Evolutionary conservation across 2,329 filamentous ascomycete species (phyloP).

Genomic region (Penicillium crustosum): DNA sequence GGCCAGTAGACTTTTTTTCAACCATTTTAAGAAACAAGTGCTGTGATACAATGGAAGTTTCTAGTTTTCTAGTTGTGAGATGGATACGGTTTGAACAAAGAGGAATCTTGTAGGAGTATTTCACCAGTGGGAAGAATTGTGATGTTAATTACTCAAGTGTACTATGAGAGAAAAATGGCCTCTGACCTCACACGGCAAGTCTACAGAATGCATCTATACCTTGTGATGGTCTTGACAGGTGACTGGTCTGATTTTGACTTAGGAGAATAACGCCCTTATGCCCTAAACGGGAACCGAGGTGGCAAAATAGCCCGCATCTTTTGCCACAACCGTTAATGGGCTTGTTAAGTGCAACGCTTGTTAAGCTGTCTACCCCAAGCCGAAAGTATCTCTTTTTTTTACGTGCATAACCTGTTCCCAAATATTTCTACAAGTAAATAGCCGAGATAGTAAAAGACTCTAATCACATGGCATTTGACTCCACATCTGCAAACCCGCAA

Average conservation of each 20-base stretch:
- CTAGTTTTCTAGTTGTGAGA: too few relatives aligned
- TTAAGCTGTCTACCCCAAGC: background rate
- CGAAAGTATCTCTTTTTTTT: background rate
- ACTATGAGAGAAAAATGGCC: too few relatives aligned
- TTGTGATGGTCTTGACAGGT: too few relatives aligned
- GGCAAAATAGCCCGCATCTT: too few relatives aligned
- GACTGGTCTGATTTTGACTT: too few relatives aligned
- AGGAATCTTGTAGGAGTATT: background rate
- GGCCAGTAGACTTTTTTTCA: background rate
- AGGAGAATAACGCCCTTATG: too few relatives aligned
- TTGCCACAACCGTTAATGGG: too few relatives aligned
- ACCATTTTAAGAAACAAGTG: background rate
- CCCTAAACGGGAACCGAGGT: too few relatives aligned
- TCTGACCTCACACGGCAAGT: too few relatives aligned
- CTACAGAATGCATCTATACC: too few relatives aligned
- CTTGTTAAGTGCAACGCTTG: background rate
- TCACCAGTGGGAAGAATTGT: too few relatives aligned
- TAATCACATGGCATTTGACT: background rate
- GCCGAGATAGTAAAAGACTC: background rate
- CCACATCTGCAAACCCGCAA: background rate
- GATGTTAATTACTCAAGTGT: background rate
- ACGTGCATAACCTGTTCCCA: background rate
- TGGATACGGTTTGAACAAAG: background rate
- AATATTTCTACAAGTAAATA: background rate
- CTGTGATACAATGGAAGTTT: too few relatives aligned